phyloP scores from a whole-genome alignment of 2,329 filamentous ascomycete species.

The Aspergillus eucalypticola region DNA sequence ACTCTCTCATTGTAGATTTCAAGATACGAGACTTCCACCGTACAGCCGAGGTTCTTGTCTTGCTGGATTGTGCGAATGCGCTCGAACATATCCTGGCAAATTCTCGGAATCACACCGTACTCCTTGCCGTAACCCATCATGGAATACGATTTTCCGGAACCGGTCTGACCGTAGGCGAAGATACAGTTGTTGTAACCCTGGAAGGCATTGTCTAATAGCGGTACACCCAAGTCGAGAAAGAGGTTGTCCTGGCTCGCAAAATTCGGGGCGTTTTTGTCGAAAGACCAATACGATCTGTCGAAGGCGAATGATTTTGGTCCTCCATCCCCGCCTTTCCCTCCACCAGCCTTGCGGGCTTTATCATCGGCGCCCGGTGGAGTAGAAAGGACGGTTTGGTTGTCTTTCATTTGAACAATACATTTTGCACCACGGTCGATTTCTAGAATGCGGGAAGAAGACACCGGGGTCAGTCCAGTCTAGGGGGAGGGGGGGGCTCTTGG shows the following conservation, averaged over 20 bases:
- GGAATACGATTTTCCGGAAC: constrained; percentile 97
- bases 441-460: constrained; percentile 40
- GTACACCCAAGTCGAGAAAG: constrained; percentile 82
- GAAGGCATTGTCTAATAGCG: constrained; percentile 95
- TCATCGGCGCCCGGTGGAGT: constrained; percentile 66
- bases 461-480: constrained; percentile 11
- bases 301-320: constrained; percentile 88
- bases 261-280: constrained; percentile 74
- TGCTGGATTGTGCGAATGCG: constrained; percentile 71
- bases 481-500: not conserved
- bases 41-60: constrained; percentile 79
- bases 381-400: constrained; percentile 80
- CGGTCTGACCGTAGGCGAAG: constrained; percentile 97
- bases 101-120: constrained; percentile 90
- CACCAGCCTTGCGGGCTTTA: constrained; percentile 50
- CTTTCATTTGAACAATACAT: constrained; percentile 98
- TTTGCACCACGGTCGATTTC: constrained; percentile 88
- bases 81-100: constrained; percentile 97
- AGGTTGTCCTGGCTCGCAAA: constrained; percentile 90
- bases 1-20: constrained; percentile 99
- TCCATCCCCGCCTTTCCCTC: constrained; percentile 63
- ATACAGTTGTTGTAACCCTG: constrained; percentile 99
- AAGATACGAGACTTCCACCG: constrained; percentile 95
- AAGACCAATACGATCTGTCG: constrained; percentile 98
- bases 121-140: constrained; percentile 99